Evolutionary conservation across 371 early-diverging fungal genomes (phyloP), one percentile per base, ranked within the genome.

Genomic region (Quaeritorhiza haematococci): DNA sequence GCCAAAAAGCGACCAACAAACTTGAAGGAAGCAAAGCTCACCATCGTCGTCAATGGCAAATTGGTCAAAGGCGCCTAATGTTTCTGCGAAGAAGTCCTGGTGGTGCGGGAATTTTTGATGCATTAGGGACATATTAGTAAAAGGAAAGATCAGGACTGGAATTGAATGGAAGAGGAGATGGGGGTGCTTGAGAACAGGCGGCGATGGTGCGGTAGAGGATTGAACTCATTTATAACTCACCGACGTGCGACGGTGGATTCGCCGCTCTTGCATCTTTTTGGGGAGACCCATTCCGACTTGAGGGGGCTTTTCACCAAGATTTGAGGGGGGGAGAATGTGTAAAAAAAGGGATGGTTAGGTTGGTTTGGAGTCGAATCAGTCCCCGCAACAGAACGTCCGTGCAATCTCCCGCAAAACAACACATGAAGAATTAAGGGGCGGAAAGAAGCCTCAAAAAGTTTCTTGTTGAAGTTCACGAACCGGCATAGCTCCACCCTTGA

Each of bases 61-160:
- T 15, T 51, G 52, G 21, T 66, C 67, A 0, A 66, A 33, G 4
- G 68, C 67, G n/a, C 64, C 70, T 21, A 78, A 44, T 6, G 74
- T 66, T 43, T 78, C 78, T 2, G 75, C 62, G 49, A 78, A 78
- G 44, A 75, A 78, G 47, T 75, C 78, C 72, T 69, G 38, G 17
- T 13, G 15, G 26, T 23, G 8, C 21, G 42, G 23, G 53, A 19
- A 38, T 13, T 24, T 10, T n/a, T 24, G 8, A 24, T 8, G 45
- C 45, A 24, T 8, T 45, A 13, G 45, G 6, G 45, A 19, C 8
- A 6, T 6, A 45, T 19, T 24, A 45, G 13, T 19, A 6, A 8
- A 45, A 8, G 19, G 24, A 19, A 24, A 19, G 27, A 5, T 35
- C 21, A 17, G 30, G 24, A 58, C 38, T 26, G 26, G 61, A 28